Evolutionary conservation across 2,329 filamentous ascomycete species (phyloP).

Genomic region (Paramyrothecium roridum): DNA sequence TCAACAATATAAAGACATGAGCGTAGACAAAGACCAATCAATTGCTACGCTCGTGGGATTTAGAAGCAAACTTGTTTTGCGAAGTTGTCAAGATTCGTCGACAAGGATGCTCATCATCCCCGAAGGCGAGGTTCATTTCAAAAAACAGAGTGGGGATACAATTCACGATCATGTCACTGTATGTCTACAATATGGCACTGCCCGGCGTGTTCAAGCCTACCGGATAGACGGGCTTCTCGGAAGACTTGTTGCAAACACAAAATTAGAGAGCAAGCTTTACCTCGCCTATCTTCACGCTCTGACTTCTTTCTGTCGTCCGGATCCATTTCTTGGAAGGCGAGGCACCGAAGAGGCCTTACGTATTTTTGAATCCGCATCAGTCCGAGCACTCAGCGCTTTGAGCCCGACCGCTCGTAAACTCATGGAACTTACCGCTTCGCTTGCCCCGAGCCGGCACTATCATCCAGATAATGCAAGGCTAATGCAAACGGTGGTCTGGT

Average conservation of each 20-base stretch:
- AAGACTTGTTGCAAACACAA: background rate
- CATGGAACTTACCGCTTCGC: too few species aligned
- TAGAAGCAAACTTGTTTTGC: conserved; percentile 44
- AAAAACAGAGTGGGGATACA: background rate
- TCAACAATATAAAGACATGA: conserved; percentile 47
- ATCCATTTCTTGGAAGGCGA: background rate
- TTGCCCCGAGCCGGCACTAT: too few species aligned
- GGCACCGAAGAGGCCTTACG: background rate
- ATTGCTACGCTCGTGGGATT: conserved; percentile 48
- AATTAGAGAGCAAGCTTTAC: background rate
- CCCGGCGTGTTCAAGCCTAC: conserved; percentile 1
- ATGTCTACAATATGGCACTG: conserved; percentile 19
- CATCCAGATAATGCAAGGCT: too few species aligned
- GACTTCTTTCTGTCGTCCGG: background rate
- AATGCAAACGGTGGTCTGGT: too few species aligned
- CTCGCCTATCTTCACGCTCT: background rate
- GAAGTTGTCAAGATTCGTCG: conserved; percentile 9
- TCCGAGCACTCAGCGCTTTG: too few species aligned
- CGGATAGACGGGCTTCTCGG: background rate
- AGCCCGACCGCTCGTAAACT: too few species aligned
- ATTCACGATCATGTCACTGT: conserved; percentile 29
- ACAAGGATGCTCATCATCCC: conserved; percentile 37
- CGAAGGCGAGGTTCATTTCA: conserved; percentile 19
- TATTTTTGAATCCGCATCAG: background rate
- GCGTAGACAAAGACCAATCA: conserved; percentile 41